Evolutionary conservation across 2,329 filamentous ascomycete genomes (phyloP), one percentile per base, ranked within the genome.

Genomic region (Colletotrichum limetticola): DNA sequence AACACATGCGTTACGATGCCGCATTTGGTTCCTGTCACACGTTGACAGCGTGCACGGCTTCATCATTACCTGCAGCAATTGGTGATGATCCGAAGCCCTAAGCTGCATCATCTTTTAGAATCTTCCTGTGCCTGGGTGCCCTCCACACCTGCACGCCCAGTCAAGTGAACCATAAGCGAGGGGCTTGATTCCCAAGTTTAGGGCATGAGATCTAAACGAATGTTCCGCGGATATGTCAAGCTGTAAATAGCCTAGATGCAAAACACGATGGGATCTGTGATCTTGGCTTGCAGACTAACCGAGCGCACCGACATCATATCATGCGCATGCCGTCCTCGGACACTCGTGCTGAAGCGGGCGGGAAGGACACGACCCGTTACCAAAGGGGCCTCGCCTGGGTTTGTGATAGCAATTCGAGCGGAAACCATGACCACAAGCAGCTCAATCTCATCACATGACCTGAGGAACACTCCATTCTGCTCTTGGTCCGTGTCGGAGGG

Each of bases 401-500:
- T 19, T 49, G 42, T 49, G 19, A 22, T 49, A 49, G 42, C 1
- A 49, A 49, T 49, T 22, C 55, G 11, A 16, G 24, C 11, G n/a
- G 5, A 19, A 22, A 42, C 9, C 14, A 9, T 19, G 32, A n/a
- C 24, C 32, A 19, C 4, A 11, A 4, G 16, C 9, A 49, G 32
- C 14, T 46, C 4, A 8, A 9, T 26, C 9, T 19, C 11, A n/a
- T 52, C 57, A 49, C 26, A 55, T 56, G 42, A 60, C 26, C 52
- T 35, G 66, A 71, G 11, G 26, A 22, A 42, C 66, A 49, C 56
- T 58, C 24, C 19, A 19, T 46, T 42, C 32, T 24, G 55, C 19
- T n/a, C 26, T 53, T 49, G 70, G 66, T 55, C 66, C 46, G 70
- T 72, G 69, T 72, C 46, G 37, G 42, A 35, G 16, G 64, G 60